These are phyloP conservation scores for Dryas drummondii DNA, from an alignment of 306 rosid genomes.

Conservation along the genomic window DNA sequence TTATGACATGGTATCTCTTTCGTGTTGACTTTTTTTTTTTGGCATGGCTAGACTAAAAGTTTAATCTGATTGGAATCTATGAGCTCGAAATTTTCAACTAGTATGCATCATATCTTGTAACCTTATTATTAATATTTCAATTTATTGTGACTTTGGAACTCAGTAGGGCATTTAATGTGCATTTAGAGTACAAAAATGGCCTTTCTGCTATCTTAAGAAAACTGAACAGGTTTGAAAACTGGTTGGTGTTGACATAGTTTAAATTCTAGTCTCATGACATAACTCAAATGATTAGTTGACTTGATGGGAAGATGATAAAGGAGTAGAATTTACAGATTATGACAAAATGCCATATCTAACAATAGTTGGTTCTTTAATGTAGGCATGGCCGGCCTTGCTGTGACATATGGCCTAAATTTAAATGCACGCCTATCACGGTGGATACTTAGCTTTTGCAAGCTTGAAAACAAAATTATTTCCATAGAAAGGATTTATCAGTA, in stretches of 20 bases:
- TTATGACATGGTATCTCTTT: constrained; percentile 2
- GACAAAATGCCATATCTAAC: constrained; percentile 25
- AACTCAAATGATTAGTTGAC: constrained; percentile 5
- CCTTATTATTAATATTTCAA: not conserved
- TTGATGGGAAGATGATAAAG: constrained; percentile 2
- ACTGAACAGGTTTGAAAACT: not conserved
- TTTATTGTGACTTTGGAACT: not conserved
- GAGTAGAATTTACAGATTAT: not conserved
- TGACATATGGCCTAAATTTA: constrained; percentile 84
- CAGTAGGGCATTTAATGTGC: constrained; percentile 7
- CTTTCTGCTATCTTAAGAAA: not conserved
- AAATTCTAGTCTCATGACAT: constrained; percentile 16
- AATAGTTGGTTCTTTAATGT: constrained; percentile 27
- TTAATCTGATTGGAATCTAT: constrained; percentile 3
- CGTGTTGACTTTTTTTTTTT: constrained; percentile 7
- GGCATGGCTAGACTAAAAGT: not conserved
- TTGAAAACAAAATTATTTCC: constrained; percentile 93
- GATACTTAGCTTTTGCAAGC: constrained; percentile 99
- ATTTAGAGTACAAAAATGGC: not conserved
- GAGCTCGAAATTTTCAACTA: not conserved
- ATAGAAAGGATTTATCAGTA: constrained; percentile 94
- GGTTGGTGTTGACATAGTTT: constrained; percentile 12
- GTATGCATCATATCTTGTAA: not conserved
- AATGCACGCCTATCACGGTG: constrained; percentile 85
- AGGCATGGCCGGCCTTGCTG: constrained; percentile 99